Percentiles rank a stretch among this genome's conserved stretches.
Conservation (phyloP, 208 protist species). For the Naegleria fowleri region DNA sequence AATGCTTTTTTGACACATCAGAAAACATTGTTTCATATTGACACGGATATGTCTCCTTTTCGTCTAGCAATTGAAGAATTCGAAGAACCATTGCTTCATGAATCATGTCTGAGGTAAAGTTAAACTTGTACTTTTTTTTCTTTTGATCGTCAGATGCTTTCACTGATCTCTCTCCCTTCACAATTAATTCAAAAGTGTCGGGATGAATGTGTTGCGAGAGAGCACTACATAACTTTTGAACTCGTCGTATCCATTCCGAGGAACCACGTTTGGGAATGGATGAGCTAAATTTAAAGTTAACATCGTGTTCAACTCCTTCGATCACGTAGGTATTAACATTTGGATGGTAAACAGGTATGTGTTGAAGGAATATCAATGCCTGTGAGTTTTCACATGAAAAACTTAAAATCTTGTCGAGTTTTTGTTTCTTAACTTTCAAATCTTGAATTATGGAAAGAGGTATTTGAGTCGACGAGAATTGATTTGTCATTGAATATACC, state of each 20-base stretch:
- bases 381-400: not conserved
- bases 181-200: not conserved
- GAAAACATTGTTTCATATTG: not conserved
- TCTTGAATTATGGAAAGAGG: not conserved
- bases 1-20: not conserved
- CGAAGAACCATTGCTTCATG: not conserved
- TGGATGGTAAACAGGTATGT: not conserved
- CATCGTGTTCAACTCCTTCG: not conserved
- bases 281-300: not conserved
- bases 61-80: not conserved
- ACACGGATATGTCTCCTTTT: not conserved
- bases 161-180: not conserved
- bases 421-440: not conserved
- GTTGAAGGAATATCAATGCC: not conserved
- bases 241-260: not conserved
- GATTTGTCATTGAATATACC: not conserved
- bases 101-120: conserved; percentile 4
- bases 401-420: not conserved
- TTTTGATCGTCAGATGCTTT: not conserved
- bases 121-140: not conserved
- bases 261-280: not conserved
- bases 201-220: not conserved
- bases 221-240: not conserved
- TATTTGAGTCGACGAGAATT: not conserved
- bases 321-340: not conserved